Conservation (phyloP, 2,329 filamentous ascomycete genomes). For the Cladophialophora exuberans region DNA sequence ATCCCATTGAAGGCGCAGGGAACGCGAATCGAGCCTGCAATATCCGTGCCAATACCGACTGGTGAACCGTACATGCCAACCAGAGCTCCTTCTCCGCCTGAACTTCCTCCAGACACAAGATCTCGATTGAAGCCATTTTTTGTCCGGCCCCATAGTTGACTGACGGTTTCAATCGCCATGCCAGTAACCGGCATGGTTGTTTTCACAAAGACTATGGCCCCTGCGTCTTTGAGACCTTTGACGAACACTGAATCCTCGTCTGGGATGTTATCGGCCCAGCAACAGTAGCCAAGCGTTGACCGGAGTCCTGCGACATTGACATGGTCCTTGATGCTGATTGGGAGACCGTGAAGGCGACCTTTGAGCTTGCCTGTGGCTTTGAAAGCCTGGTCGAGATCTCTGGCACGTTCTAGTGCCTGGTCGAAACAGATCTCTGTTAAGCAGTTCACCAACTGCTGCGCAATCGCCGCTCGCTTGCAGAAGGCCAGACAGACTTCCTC, state of each 20-base stretch:
- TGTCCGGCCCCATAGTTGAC: constrained; percentile 43
- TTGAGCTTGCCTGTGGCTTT: not conserved
- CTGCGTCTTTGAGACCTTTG: constrained; percentile 35
- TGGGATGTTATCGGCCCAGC: constrained; percentile 31
- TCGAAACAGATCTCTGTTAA: constrained; percentile 41
- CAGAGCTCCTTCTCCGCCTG: constrained; percentile 55
- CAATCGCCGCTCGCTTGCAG: constrained; percentile 47
- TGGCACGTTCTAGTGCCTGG: constrained; percentile 36
- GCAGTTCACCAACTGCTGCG: constrained; percentile 34
- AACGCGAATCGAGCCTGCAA: constrained; percentile 57
- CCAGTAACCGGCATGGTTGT: constrained; percentile 37
- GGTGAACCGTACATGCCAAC: constrained; percentile 52
- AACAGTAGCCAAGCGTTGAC: constrained; percentile 34
- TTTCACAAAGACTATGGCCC: constrained; percentile 36
- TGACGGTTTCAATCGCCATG: constrained; percentile 39
- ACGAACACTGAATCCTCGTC: constrained; percentile 33
- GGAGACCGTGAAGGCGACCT: constrained; percentile 55
- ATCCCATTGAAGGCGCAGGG: constrained; percentile 55
- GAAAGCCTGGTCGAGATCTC: constrained; percentile 52
- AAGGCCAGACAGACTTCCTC: constrained; percentile 57
- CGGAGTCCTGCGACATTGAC: constrained; percentile 34
- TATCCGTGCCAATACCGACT: constrained; percentile 57
- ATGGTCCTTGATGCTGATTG: constrained; percentile 50
- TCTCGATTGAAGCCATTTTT: constrained; percentile 57
- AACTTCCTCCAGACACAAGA: constrained; percentile 56